A percentile compares a stretch with the other conserved stretches of the same genome.
phyloP scores from a whole-genome alignment of 768 basidiomycete genomes.

The Infundibulicybe gibba region DNA sequence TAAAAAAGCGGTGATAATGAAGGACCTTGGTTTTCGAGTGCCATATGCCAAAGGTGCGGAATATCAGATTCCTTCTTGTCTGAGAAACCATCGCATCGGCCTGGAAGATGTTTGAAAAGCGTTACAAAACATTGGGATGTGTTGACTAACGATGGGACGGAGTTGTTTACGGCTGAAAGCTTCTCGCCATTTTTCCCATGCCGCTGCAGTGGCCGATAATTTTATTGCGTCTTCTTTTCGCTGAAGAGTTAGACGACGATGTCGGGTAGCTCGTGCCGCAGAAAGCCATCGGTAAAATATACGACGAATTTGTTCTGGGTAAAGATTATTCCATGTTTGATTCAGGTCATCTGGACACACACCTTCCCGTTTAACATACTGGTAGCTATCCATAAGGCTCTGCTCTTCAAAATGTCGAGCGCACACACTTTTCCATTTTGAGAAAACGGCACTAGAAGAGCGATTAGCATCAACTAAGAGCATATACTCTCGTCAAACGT shows the following conservation, averaged over 20 bases:
- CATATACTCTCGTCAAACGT: slow-evolving; percentile 3
- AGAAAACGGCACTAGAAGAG: slow-evolving; percentile 47
- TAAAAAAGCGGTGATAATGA: neutral
- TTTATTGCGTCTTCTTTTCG: slow-evolving; percentile 63
- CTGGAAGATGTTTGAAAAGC: slow-evolving; percentile 23
- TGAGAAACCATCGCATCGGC: slow-evolving; percentile 59
- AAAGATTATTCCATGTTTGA: neutral
- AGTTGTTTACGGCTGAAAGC: slow-evolving; percentile 63
- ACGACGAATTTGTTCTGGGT: slow-evolving; percentile 60
- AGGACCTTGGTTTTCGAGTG: slow-evolving; percentile 67
- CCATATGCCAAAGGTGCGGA: slow-evolving; percentile 73
- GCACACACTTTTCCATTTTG: slow-evolving; percentile 65
- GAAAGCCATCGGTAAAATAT: slow-evolving; percentile 70
- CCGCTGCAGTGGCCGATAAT: slow-evolving; percentile 41
- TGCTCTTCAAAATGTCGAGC: slow-evolving; percentile 66
- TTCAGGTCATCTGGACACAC: slow-evolving; percentile 4
- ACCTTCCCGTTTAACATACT: slow-evolving; percentile 80
- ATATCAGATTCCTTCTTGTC: slow-evolving; percentile 56
- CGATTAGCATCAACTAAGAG: slow-evolving; percentile 3
- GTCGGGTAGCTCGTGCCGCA: slow-evolving; percentile 55
- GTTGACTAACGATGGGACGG: slow-evolving; percentile 53
- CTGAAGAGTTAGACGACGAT: slow-evolving; percentile 55
- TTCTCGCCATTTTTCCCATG: slow-evolving; percentile 83
- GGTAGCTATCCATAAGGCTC: slow-evolving; percentile 82
- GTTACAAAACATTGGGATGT: neutral